These are phyloP conservation scores for Pyrrhoderma lamaoense DNA, from an alignment of 1,284 basidiomycete genomes.

Conservation along the genomic window DNA sequence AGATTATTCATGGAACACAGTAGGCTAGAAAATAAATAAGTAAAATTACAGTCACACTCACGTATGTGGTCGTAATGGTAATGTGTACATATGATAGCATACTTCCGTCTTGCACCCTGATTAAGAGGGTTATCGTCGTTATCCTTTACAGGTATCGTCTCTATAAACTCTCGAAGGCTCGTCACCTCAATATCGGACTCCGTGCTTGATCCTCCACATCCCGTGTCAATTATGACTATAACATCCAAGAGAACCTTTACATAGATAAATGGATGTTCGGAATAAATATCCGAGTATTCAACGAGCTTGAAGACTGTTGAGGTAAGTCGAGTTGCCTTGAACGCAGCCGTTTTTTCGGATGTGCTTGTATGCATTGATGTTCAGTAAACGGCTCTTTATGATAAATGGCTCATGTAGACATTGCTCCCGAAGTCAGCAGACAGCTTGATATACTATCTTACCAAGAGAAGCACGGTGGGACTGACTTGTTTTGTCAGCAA, in stretches of 20 bases:
- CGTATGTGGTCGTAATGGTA: slow-evolving; percentile 54
- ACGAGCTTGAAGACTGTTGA: slow-evolving; percentile 42
- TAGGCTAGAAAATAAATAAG: neutral
- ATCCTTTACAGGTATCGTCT: slow-evolving; percentile 36
- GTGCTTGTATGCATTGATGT: too few species aligned
- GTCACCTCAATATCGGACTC: slow-evolving; percentile 35
- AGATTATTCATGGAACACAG: too few species aligned
- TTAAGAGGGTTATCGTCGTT: slow-evolving; percentile 41
- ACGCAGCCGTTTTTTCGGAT: slow-evolving; percentile 26
- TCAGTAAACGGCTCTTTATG: too few species aligned
- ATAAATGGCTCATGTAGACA: too few species aligned
- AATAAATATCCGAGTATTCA: slow-evolving; percentile 44
- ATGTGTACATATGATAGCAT: slow-evolving; percentile 43
- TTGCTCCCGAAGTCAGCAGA: too few species aligned
- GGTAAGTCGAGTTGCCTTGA: slow-evolving; percentile 39
- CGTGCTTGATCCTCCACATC: slow-evolving; percentile 41
- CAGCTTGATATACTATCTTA: too few species aligned
- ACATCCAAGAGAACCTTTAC: slow-evolving; percentile 36
- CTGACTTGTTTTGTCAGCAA: too few species aligned
- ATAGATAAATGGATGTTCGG: slow-evolving; percentile 49
- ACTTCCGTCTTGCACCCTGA: slow-evolving; percentile 31
- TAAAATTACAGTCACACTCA: slow-evolving; percentile 24
- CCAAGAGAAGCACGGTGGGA: too few species aligned
- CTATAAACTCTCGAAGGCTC: slow-evolving; percentile 42
- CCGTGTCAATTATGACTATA: slow-evolving; percentile 46